Conservation (phyloP, 352 stramenopile species). For the Aphanomyces astaci region DNA sequence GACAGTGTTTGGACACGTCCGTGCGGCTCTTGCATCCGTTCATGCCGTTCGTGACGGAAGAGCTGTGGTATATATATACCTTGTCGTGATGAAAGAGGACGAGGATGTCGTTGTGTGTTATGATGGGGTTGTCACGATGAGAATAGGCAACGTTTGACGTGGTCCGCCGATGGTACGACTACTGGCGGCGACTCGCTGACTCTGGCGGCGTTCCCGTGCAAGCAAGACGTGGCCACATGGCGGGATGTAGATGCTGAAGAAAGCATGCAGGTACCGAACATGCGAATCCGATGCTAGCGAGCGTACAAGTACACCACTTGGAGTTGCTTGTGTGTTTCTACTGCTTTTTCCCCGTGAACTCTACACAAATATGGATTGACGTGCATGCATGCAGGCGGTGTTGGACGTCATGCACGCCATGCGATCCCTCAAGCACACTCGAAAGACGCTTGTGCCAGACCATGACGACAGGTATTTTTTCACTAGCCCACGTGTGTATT, state of each 20-base stretch:
- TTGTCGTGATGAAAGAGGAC: no score
- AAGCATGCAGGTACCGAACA: conserved; percentile 78
- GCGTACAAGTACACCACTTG: no score
- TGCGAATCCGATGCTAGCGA: neutral
- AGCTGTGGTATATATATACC: conserved; percentile 93
- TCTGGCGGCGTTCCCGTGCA: conserved; percentile 82
- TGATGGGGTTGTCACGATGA: conserved; percentile 50
- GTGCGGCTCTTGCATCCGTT: conserved; percentile 97
- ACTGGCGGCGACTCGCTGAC: conserved; percentile 81
- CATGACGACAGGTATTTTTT: conserved; percentile 57
- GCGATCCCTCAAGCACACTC: conserved; percentile 79
- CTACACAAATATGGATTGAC: no score
- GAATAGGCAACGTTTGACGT: conserved; percentile 29
- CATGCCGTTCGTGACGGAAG: conserved; percentile 99
- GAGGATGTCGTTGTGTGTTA: conserved; percentile 51
- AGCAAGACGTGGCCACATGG: conserved; percentile 70
- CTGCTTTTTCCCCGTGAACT: no score
- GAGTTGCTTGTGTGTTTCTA: no score
- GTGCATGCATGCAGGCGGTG: conserved; percentile 38
- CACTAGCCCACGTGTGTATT: no score
- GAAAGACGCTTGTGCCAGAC: conserved; percentile 26
- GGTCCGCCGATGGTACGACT: conserved; percentile 31
- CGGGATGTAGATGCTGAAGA: conserved; percentile 74
- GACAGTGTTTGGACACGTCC: conserved; percentile 90
- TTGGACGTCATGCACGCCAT: conserved; percentile 89